phyloP scores from a whole-genome alignment of 2,329 filamentous ascomycete genomes.

The Aspergillus fischeri region DNA sequence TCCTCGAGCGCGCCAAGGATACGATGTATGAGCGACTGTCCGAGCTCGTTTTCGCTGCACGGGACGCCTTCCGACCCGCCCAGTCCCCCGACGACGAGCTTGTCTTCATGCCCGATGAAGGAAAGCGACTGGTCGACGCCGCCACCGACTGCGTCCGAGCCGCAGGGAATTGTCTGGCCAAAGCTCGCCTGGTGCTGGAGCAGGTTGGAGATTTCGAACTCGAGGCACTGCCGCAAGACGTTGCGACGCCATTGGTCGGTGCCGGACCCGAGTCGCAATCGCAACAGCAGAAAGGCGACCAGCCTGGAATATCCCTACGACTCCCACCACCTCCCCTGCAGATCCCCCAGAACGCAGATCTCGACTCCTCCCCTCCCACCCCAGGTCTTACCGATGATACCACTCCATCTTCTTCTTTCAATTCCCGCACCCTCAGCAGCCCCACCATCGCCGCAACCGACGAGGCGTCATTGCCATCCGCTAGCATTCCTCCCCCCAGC shows the following conservation, averaged over 20 bases:
- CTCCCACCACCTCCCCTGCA: conserved; percentile 44
- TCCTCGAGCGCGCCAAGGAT: conserved; percentile 65
- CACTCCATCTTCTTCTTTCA: conserved; percentile 40
- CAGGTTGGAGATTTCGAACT: conserved; percentile 88
- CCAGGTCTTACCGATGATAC: conserved; percentile 34
- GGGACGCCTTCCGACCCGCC: conserved; percentile 68
- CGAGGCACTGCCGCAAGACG: conserved; percentile 52
- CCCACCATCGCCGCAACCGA: conserved; percentile 27
- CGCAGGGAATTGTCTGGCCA: conserved; percentile 85
- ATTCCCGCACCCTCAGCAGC: conserved; percentile 39
- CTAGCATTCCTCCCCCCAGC: conserved; percentile 23
- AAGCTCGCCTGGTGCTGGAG: conserved; percentile 80
- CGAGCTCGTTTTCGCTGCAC: conserved; percentile 74
- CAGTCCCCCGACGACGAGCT: conserved; percentile 68
- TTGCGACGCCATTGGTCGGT: conserved; percentile 4
- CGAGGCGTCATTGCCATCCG: conserved; percentile 24
- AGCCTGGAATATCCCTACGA: conserved; percentile 27
- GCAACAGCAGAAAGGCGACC: conserved; percentile 12
- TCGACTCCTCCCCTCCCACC: conserved; percentile 29
- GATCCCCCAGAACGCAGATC: conserved; percentile 33
- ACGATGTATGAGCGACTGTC: conserved; percentile 76
- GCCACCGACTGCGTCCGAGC: conserved; percentile 85
- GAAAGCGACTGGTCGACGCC: conserved; percentile 68
- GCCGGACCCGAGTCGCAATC: conserved; percentile 18
- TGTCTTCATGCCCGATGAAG: conserved; percentile 75